Evolutionary conservation across 768 basidiomycete genomes (phyloP).

Genomic region (Xerocomellus intermedius): DNA sequence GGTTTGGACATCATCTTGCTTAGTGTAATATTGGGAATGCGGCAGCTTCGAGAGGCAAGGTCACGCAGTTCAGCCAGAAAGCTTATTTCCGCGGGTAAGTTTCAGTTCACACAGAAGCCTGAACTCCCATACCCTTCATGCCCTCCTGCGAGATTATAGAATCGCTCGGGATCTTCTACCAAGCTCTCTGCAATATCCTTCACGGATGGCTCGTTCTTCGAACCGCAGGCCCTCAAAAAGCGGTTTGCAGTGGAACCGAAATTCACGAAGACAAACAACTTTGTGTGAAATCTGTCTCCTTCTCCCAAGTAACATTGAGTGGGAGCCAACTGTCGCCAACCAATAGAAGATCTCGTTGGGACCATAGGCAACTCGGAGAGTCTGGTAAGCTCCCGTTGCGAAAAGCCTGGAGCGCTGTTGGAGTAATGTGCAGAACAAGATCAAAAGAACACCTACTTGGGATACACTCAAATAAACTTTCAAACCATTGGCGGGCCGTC

Average conservation of each 20-base stretch:
- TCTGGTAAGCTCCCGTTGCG: constrained; percentile 45
- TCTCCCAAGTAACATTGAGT: constrained; percentile 65
- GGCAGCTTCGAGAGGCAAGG: constrained; percentile 64
- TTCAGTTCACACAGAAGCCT: background rate
- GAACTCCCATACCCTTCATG: constrained; percentile 47
- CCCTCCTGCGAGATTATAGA: constrained; percentile 70
- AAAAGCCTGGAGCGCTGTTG: constrained; percentile 47
- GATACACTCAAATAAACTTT: constrained; percentile 55
- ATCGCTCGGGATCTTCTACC: constrained; percentile 60
- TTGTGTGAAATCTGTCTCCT: constrained; percentile 67
- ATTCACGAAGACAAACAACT: constrained; percentile 82
- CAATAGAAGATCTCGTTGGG: constrained; percentile 46
- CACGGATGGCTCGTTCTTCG: constrained; percentile 78
- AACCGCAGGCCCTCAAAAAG: constrained; percentile 82
- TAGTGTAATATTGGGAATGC: constrained; percentile 46
- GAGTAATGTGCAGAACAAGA: background rate
- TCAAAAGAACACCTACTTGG: constrained; percentile 40
- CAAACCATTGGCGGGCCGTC: constrained; percentile 63
- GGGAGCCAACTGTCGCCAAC: constrained; percentile 45
- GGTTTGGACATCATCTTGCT: constrained; percentile 63
- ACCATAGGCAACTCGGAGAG: constrained; percentile 62
- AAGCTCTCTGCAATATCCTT: constrained; percentile 73
- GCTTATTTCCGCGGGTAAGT: constrained; percentile 34
- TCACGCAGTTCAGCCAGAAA: constrained; percentile 79
- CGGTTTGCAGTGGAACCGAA: constrained; percentile 76